phyloP scores from a whole-genome alignment of 352 stramenopile genomes.

The Globisporangium lucens region DNA sequence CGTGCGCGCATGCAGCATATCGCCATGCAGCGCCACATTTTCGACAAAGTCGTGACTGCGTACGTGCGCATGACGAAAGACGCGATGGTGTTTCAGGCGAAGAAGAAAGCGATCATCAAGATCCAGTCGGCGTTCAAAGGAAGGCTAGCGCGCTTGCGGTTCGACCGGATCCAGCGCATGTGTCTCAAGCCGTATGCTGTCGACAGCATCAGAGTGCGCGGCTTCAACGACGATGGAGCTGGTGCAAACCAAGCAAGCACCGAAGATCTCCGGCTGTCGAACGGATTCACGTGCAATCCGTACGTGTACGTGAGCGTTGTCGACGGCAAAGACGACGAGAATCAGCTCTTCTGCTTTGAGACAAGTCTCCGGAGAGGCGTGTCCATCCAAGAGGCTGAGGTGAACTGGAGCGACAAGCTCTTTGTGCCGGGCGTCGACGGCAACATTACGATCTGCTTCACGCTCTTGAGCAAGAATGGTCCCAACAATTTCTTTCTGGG shows the following conservation, averaged over 20 bases:
- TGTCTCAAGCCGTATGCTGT: constrained; percentile 58
- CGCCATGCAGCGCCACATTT: constrained; percentile 43
- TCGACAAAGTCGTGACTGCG: constrained; percentile 48
- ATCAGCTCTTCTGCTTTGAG: constrained; percentile 70
- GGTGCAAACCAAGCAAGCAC: background rate
- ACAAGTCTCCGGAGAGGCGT: constrained; percentile 42
- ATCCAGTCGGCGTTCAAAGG: constrained; percentile 58
- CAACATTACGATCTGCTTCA: constrained; percentile 69
- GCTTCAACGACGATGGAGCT: constrained; percentile 11
- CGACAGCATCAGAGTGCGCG: constrained; percentile 30
- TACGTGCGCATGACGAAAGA: constrained; percentile 73
- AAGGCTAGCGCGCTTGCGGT: constrained; percentile 43
- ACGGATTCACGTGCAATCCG: constrained; percentile 72
- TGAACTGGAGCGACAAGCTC: constrained; percentile 54
- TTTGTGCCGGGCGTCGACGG: constrained; percentile 67
- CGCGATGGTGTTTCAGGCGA: constrained; percentile 47
- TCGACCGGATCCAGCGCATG: constrained; percentile 45
- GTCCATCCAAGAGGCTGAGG: constrained; percentile 24
- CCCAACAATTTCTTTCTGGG: constrained; percentile 77
- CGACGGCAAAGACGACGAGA: constrained; percentile 61
- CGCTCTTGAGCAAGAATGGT: constrained; percentile 69
- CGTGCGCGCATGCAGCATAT: constrained; percentile 34
- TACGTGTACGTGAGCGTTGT: constrained; percentile 70
- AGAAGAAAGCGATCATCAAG: constrained; percentile 50
- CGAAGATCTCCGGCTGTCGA: constrained; percentile 57